phyloP scores from a whole-genome alignment of 345 rosid genomes.

The Citrus medica region DNA sequence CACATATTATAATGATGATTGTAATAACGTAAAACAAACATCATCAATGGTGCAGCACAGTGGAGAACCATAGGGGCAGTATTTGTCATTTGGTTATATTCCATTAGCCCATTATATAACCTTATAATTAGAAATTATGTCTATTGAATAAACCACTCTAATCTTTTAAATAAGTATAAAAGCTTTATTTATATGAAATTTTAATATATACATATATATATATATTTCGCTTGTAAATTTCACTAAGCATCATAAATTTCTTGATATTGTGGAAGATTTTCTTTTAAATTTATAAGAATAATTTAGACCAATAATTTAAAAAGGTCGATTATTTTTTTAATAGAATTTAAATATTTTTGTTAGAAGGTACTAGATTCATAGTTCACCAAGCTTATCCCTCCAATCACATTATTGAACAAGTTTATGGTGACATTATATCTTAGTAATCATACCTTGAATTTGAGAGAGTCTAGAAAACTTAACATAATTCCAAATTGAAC shows the following conservation, averaged over 20 bases:
- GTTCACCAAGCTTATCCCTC: background rate
- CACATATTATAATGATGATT: constrained; percentile 27
- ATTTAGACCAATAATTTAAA: too few species aligned
- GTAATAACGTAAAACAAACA: constrained; percentile 32
- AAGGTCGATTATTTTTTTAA: too few species aligned
- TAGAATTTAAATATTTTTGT: too few species aligned
- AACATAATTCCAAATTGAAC: background rate
- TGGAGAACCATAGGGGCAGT: constrained; percentile 4
- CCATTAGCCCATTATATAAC: background rate
- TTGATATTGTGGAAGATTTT: background rate
- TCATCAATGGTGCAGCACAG: constrained; percentile 12
- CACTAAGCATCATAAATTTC: background rate
- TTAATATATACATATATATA: too few species aligned
- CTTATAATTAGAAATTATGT: background rate
- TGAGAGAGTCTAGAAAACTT: background rate
- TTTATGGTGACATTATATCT: too few species aligned
- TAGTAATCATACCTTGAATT: too few species aligned
- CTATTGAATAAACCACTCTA: too few species aligned
- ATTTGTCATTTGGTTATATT: background rate
- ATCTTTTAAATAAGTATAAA: too few species aligned
- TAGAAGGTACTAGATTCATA: background rate
- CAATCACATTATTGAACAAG: too few species aligned
- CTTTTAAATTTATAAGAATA: too few species aligned
- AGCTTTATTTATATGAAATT: too few species aligned
- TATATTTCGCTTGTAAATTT: too few species aligned